phyloP scores from a whole-genome alignment of 352 stramenopile genomes.

The Elongisporangium undulatum region DNA sequence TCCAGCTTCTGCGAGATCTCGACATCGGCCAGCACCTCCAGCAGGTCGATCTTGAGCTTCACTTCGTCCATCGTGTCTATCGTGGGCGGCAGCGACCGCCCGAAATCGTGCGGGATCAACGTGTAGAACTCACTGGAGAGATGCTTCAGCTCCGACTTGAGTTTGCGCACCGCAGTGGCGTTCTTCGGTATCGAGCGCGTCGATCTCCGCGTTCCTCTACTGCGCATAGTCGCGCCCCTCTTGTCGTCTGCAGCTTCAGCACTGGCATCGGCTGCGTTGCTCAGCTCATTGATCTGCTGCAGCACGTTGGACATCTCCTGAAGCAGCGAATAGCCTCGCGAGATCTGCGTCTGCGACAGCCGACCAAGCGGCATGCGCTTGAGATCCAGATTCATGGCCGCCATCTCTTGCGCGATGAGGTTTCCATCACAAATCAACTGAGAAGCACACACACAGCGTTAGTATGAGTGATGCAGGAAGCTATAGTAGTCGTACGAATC shows the following conservation, averaged over 20 bases:
- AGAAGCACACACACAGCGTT: background rate
- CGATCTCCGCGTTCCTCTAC: slow-evolving; percentile 15
- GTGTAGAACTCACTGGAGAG: slow-evolving; percentile 69
- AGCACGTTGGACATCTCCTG: slow-evolving; percentile 45
- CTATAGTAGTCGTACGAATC: background rate
- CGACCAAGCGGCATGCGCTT: slow-evolving; percentile 49
- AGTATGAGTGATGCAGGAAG: background rate
- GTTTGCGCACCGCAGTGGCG: slow-evolving; percentile 24
- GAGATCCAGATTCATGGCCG: slow-evolving; percentile 50
- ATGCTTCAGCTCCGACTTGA: slow-evolving; percentile 49
- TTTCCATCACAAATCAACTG: slow-evolving; percentile 47
- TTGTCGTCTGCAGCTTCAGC: background rate
- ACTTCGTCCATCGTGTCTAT: slow-evolving; percentile 61
- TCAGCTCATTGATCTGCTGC: slow-evolving; percentile 35
- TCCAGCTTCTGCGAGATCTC: slow-evolving; percentile 67
- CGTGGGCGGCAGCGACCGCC: slow-evolving; percentile 39
- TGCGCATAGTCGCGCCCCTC: slow-evolving; percentile 3
- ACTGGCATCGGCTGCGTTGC: slow-evolving; percentile 10
- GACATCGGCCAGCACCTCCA: slow-evolving; percentile 58
- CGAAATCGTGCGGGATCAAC: slow-evolving; percentile 69
- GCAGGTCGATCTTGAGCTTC: slow-evolving; percentile 64
- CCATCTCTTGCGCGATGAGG: slow-evolving; percentile 39
- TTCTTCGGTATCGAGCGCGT: slow-evolving; percentile 17
- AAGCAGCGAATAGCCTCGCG: slow-evolving; percentile 48
- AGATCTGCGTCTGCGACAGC: slow-evolving; percentile 60